Percentiles rank a stretch among this genome's conserved stretches.
These are phyloP conservation scores for Mesotaenium endlicherianum DNA, from an alignment of 139 green algal species.

Conservation along the genomic window DNA sequence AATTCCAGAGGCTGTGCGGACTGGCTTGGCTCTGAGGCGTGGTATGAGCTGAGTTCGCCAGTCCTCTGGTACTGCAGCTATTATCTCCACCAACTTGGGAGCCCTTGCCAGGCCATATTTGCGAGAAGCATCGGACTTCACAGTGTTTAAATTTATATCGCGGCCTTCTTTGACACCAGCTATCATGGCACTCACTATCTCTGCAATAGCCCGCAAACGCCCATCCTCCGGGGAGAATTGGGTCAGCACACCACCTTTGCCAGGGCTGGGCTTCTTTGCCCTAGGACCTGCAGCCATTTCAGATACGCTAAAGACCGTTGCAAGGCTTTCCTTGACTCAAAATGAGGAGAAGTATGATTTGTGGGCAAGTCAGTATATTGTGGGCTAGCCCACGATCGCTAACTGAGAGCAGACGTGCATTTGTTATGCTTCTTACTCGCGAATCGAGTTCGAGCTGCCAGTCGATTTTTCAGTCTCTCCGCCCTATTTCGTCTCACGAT, in stretches of 20 bases:
- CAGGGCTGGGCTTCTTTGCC: conserved; percentile 17
- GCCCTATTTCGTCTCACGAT: no score
- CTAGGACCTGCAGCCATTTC: background rate
- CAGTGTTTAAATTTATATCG: conserved; percentile 49
- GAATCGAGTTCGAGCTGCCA: no score
- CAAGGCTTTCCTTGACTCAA: no score
- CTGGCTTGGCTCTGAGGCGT: conserved; percentile 66
- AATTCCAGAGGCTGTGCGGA: conserved; percentile 93
- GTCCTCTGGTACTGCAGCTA: conserved; percentile 92
- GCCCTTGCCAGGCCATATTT: conserved; percentile 61
- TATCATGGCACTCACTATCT: conserved; percentile 47
- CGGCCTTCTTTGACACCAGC: conserved; percentile 9
- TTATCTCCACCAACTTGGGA: conserved; percentile 97
- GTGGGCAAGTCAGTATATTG: no score
- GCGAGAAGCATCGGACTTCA: conserved; percentile 53
- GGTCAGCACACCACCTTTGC: conserved; percentile 12
- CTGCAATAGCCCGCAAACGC: conserved; percentile 44
- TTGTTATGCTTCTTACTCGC: no score
- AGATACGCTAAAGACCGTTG: no score
- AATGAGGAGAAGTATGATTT: no score
- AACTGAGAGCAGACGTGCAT: no score
- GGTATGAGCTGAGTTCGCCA: conserved; percentile 79
- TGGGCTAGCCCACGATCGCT: no score
- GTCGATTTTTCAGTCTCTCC: no score
- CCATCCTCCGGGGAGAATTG: conserved; percentile 45